Evolutionary conservation across 2,329 filamentous ascomycete species (phyloP).

Genomic region (Colletotrichum tofieldiae): DNA sequence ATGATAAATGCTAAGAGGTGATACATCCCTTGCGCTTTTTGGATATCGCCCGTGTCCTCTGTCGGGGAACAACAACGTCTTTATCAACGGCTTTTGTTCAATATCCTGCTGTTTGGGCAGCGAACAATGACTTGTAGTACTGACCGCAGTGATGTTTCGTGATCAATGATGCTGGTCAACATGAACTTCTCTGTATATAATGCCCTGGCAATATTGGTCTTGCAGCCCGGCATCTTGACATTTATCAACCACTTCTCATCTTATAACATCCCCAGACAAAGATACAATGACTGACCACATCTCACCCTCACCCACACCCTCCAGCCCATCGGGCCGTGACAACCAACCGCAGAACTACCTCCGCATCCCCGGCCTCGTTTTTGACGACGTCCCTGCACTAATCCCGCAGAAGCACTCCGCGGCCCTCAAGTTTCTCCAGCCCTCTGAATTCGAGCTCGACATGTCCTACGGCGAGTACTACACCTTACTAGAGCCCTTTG

Average conservation of each 20-base stretch:
- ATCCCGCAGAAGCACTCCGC: slow-evolving; percentile 21
- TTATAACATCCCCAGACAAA: no score
- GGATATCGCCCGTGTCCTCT: neutral
- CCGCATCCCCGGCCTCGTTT: slow-evolving; percentile 36
- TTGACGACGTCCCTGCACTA: slow-evolving; percentile 19
- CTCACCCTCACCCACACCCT: neutral
- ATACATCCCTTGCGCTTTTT: neutral
- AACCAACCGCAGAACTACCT: slow-evolving; percentile 28
- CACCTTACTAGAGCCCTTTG: slow-evolving; percentile 22
- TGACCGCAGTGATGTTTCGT: neutral
- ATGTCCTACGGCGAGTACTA: slow-evolving; percentile 32
- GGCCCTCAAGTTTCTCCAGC: slow-evolving; percentile 26
- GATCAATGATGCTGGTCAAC: neutral
- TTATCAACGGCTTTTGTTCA: neutral
- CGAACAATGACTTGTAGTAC: neutral
- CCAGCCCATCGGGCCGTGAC: neutral
- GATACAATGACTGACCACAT: neutral
- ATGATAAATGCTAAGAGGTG: neutral
- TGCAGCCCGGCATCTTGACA: neutral
- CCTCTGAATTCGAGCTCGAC: slow-evolving; percentile 15
- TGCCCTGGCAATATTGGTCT: no score
- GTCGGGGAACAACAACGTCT: neutral
- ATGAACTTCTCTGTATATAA: neutral
- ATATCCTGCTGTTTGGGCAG: no score
- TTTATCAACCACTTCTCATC: neutral